phyloP scores from a whole-genome alignment of 1,284 basidiomycete species.

The Salmacisia buchloeana region DNA sequence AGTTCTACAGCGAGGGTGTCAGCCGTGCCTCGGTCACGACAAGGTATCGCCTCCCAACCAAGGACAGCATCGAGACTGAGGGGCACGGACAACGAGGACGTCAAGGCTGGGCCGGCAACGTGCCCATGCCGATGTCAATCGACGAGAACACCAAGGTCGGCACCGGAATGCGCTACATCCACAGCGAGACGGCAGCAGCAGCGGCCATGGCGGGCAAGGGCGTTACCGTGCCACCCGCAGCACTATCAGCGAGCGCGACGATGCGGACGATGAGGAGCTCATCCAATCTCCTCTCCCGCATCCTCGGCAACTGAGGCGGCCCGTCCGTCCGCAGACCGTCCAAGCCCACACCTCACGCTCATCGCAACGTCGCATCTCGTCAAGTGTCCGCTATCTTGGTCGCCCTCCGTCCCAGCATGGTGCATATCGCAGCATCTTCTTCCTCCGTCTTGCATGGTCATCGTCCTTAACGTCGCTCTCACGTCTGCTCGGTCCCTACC shows the following conservation, averaged over 20 bases:
- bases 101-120: not conserved
- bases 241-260: constrained; percentile 20
- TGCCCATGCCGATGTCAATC: constrained; percentile 8
- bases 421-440: too few species aligned
- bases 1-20: constrained; percentile 31
- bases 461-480: too few species aligned
- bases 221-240: not conserved
- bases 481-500: too few species aligned
- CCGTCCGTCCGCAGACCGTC: not conserved
- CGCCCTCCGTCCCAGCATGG: too few species aligned
- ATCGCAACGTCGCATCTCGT: constrained; percentile 23
- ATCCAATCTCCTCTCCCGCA: constrained; percentile 35
- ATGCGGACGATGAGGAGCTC: constrained; percentile 37
- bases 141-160: constrained; percentile 23
- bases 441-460: too few species aligned
- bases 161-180: constrained; percentile 7
- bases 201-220: not conserved
- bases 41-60: not conserved
- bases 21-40: constrained; percentile 16
- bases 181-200: not conserved
- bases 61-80: constrained; percentile 14
- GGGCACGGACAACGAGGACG: not conserved
- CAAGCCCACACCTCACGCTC: constrained; percentile 13
- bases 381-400: not conserved
- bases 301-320: constrained; percentile 24